These are phyloP conservation scores for Planoprotostelium fungivorum DNA, from an alignment of 78 protist genomes.

Conservation along the genomic window DNA sequence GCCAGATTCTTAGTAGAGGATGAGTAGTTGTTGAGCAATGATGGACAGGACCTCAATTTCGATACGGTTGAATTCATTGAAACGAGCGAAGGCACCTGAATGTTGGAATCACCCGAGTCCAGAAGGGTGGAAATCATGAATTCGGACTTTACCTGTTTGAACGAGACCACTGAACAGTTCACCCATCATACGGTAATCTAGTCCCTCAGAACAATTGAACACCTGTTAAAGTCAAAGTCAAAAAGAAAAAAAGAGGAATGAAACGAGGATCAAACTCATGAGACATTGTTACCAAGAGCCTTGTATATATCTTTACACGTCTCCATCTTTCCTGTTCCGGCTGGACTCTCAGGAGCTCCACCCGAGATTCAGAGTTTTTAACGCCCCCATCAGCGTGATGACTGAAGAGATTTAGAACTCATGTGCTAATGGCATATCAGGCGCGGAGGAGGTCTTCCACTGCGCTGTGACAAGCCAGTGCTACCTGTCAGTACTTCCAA, in stretches of 20 bases:
- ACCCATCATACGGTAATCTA: slow-evolving; percentile 58
- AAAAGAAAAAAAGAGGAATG: too few species aligned
- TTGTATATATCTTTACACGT: slow-evolving; percentile 93
- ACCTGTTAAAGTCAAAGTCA: too few species aligned
- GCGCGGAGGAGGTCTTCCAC: too few species aligned
- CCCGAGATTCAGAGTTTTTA: slow-evolving; percentile 77
- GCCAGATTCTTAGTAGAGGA: slow-evolving; percentile 79
- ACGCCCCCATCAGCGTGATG: slow-evolving; percentile 79
- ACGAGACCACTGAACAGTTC: slow-evolving; percentile 80
- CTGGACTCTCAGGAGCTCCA: slow-evolving; percentile 94
- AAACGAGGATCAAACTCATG: too few species aligned
- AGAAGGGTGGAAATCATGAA: too few species aligned
- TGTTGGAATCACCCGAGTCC: not conserved
- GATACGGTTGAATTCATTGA: slow-evolving; percentile 91
- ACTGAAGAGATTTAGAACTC: not conserved
- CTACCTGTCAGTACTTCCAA: too few species aligned
- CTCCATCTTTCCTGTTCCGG: slow-evolving; percentile 97
- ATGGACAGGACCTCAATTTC: slow-evolving; percentile 71
- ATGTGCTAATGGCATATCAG: too few species aligned
- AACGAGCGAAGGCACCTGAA: slow-evolving; percentile 82
- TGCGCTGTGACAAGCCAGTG: too few species aligned
- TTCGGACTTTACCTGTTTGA: not conserved
- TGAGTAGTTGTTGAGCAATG: slow-evolving; percentile 76
- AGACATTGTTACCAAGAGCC: slow-evolving; percentile 79
- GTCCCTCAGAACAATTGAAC: slow-evolving; percentile 80